Evolutionary conservation across 1,284 basidiomycete species (phyloP).

Genomic region (Paramarasmius palmivorus): DNA sequence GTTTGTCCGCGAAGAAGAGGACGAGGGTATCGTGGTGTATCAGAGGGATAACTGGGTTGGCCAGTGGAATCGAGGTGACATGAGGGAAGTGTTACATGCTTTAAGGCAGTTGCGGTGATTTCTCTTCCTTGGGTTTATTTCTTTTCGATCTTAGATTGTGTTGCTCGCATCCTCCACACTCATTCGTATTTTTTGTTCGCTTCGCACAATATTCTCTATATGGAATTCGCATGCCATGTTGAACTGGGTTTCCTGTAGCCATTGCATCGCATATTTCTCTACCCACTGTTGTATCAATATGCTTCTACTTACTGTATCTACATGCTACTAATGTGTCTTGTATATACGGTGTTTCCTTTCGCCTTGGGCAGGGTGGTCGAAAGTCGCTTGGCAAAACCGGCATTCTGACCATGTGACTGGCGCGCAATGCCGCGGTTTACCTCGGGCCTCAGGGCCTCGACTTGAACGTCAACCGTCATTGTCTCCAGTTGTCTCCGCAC

Average conservation of each 20-base stretch:
- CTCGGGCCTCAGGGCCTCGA: no score
- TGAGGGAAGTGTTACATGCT: constrained; percentile 29
- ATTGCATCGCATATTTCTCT: not conserved
- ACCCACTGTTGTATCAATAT: no score
- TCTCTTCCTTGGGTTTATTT: not conserved
- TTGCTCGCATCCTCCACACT: not conserved
- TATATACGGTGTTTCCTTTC: no score
- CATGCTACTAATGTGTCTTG: no score
- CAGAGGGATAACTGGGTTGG: constrained; percentile 24
- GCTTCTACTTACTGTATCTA: no score
- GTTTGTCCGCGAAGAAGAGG: constrained; percentile 18
- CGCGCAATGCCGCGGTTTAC: no score
- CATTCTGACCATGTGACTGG: no score
- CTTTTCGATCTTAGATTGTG: not conserved
- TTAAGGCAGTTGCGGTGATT: constrained; percentile 18
- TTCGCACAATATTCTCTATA: not conserved
- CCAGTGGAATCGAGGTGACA: constrained; percentile 31
- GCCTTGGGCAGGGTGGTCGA: no score
- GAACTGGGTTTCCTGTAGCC: not conserved
- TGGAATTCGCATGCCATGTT: not conserved
- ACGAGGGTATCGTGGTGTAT: constrained; percentile 14
- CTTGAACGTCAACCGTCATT: no score
- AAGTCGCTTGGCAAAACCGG: no score
- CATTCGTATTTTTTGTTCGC: not conserved
- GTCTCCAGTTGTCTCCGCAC: no score